A percentile compares a stretch with the other conserved stretches of the same genome.
Conservation (phyloP, 257 asterid species). For the Paulownia fortunei region DNA sequence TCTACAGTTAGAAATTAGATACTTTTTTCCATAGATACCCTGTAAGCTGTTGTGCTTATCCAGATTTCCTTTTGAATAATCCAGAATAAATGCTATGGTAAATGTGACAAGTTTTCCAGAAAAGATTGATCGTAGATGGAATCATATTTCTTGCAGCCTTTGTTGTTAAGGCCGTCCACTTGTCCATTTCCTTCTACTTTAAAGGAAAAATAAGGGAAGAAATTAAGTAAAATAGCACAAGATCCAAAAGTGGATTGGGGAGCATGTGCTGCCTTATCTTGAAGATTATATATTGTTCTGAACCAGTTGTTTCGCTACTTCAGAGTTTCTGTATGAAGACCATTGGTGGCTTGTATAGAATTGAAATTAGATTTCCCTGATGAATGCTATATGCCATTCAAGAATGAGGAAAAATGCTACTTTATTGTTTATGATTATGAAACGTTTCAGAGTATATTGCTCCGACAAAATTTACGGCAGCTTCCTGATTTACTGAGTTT, state of each 20-base stretch:
- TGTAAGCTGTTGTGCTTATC: background rate
- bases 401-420: background rate
- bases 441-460: background rate
- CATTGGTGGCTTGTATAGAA: background rate
- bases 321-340: constrained; percentile 2
- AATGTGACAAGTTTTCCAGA: background rate
- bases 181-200: background rate
- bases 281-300: constrained; percentile 1
- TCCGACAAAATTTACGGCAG: background rate
- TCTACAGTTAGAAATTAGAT: background rate
- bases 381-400: background rate
- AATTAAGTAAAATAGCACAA: constrained; percentile 7
- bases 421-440: background rate
- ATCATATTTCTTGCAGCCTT: constrained; percentile 1
- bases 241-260: constrained; percentile 26
- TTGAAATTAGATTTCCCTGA: constrained; percentile 11
- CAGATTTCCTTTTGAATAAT: background rate
- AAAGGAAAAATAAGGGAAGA: background rate
- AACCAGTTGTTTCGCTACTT: constrained; percentile 2
- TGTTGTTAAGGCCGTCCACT: constrained; percentile 17
- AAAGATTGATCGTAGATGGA: background rate
- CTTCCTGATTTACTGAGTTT: constrained; percentile 2
- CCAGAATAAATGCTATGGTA: constrained; percentile 20
- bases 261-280: background rate
- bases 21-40: background rate